A percentile compares a stretch with the other conserved stretches of the same genome.
These are phyloP conservation scores for Boletus pseudo-olivaceus DNA, from an alignment of 768 basidiomycete species.

Conservation along the genomic window DNA sequence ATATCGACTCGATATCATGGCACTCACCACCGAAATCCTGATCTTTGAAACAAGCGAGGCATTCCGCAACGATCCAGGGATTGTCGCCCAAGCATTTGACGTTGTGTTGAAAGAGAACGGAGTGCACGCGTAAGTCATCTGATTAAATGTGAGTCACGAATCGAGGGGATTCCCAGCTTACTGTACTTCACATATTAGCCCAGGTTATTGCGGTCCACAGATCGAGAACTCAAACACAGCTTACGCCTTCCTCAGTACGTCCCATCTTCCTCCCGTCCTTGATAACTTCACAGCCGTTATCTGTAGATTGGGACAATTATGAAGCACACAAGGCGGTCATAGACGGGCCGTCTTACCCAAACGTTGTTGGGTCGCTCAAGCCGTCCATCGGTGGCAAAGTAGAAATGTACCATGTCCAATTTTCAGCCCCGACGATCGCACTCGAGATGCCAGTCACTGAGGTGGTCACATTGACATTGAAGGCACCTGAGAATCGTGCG, in stretches of 20 bases:
- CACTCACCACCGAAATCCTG: conserved; percentile 22
- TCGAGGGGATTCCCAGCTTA: neutral
- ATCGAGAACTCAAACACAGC: conserved; percentile 14
- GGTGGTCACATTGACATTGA: conserved; percentile 17
- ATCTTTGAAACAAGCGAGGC: conserved; percentile 15
- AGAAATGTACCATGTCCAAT: conserved; percentile 22
- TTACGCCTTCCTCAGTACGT: conserved; percentile 18
- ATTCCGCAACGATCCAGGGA: conserved; percentile 1
- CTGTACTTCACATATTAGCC: conserved; percentile 6
- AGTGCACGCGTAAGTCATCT: conserved; percentile 9
- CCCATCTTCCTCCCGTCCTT: neutral
- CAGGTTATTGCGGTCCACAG: conserved; percentile 19
- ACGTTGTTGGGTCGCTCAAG: conserved; percentile 1
- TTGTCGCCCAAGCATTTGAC: conserved; percentile 4
- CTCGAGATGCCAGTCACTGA: conserved; percentile 24
- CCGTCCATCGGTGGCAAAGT: conserved; percentile 1
- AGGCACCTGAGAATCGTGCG: conserved; percentile 22
- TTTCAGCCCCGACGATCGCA: conserved; percentile 13
- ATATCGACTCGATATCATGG: conserved; percentile 1
- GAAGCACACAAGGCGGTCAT: conserved; percentile 20
- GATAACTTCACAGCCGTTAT: neutral
- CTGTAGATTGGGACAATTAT: conserved; percentile 26
- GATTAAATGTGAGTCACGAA: neutral
- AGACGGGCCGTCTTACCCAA: neutral
- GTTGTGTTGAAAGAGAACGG: conserved; percentile 11